Conservation (phyloP, 2,329 filamentous ascomycete species). For the Xylariales sp. region DNA sequence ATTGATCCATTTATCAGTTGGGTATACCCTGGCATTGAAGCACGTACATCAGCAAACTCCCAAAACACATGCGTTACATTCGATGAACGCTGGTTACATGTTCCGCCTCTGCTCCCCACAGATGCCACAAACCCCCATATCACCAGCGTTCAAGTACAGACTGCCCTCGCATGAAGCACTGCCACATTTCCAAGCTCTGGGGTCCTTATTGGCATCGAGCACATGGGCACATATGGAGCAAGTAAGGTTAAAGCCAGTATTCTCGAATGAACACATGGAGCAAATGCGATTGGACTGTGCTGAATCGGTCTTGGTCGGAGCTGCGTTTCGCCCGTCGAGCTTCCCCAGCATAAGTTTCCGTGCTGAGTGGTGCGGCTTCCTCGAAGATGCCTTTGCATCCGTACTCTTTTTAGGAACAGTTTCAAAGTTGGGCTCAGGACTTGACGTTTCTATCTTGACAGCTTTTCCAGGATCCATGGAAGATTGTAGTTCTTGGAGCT, state of each 20-base stretch:
- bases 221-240: constrained; percentile 71
- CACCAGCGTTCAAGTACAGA: constrained; percentile 63
- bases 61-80: too few relatives aligned
- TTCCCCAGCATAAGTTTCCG: background rate
- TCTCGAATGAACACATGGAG: constrained; percentile 64
- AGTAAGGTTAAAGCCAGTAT: constrained; percentile 47
- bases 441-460: background rate
- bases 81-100: background rate
- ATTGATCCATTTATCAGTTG: too few relatives aligned
- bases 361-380: background rate
- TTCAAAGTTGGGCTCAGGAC: too few relatives aligned
- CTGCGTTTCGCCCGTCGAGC: background rate
- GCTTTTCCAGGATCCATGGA: constrained; percentile 15
- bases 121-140: constrained; percentile 65
- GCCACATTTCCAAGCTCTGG: constrained; percentile 60
- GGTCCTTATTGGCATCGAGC: constrained; percentile 48
- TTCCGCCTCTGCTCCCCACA: constrained; percentile 51
- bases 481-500: constrained; percentile 59
- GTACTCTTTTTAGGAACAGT: too few relatives aligned
- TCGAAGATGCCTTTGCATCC: too few relatives aligned
- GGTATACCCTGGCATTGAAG: too few relatives aligned
- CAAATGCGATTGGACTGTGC: too few relatives aligned
- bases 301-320: too few relatives aligned
- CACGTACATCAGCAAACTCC: too few relatives aligned
- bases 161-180: constrained; percentile 50